A percentile compares a stretch with the other conserved stretches of the same genome.
phyloP scores from a whole-genome alignment of 305 asterid species.

The Fraxinus xanthoxyloides region DNA sequence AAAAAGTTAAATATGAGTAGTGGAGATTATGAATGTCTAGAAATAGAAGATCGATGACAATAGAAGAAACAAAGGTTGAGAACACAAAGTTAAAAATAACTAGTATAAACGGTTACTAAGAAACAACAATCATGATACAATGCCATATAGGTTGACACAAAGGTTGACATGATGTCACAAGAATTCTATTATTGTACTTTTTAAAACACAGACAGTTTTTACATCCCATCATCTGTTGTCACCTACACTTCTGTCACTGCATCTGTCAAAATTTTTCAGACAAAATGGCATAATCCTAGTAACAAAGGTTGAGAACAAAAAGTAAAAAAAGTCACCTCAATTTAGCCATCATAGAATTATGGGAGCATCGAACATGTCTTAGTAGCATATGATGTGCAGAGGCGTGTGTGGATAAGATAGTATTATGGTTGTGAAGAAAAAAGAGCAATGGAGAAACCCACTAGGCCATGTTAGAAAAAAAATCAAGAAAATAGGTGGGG shows the following conservation, averaged over 20 bases:
- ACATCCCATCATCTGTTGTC: too few relatives aligned
- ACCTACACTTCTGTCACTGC: too few relatives aligned
- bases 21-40: neutral
- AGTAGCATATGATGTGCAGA: constrained; percentile 34
- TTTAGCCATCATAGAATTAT: constrained; percentile 29
- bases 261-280: too few relatives aligned
- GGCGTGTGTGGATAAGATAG: constrained; percentile 49
- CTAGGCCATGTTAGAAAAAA: constrained; percentile 34
- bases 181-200: too few relatives aligned
- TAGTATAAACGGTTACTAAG: neutral
- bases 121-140: too few relatives aligned
- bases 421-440: constrained; percentile 25
- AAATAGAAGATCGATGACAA: neutral
- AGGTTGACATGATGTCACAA: too few relatives aligned
- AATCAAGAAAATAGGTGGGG: constrained; percentile 39
- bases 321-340: neutral
- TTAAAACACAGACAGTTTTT: too few relatives aligned
- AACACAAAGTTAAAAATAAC: too few relatives aligned
- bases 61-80: neutral
- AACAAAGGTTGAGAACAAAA: neutral
- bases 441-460: constrained; percentile 35
- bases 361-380: constrained; percentile 33
- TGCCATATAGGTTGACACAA: too few relatives aligned
- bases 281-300: too few relatives aligned
- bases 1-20: neutral